A percentile compares a stretch with the other conserved stretches of the same genome.
These are phyloP conservation scores for Solanum microdontum DNA, from an alignment of 257 asterid species.

Conservation along the genomic window DNA sequence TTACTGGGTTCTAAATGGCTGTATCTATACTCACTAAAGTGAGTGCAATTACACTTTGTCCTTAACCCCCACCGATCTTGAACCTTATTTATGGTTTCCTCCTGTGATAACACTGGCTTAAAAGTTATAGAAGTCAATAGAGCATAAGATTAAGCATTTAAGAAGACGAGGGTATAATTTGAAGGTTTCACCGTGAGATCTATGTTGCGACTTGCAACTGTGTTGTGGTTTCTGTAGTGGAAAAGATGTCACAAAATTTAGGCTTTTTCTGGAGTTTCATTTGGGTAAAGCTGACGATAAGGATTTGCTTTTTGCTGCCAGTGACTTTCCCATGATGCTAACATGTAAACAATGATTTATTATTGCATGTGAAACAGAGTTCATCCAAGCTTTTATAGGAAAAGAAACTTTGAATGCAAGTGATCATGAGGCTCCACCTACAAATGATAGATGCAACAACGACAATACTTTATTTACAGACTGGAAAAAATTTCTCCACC, in stretches of 20 bases:
- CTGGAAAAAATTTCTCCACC: neutral
- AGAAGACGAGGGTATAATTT: neutral
- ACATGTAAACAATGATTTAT: neutral
- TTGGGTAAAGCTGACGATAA: neutral
- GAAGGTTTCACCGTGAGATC: neutral
- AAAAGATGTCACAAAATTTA: neutral
- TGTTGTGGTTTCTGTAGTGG: neutral
- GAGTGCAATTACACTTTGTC: neutral
- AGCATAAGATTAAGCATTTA: neutral
- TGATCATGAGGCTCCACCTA: neutral
- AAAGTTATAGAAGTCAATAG: neutral
- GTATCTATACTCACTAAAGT: neutral
- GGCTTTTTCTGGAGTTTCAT: neutral
- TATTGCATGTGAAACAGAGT: neutral
- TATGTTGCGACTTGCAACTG: neutral
- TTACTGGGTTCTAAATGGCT: neutral
- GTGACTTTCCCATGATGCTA: neutral
- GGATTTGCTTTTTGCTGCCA: neutral
- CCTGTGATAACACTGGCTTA: neutral
- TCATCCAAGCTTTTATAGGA: neutral
- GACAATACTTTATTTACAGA: neutral
- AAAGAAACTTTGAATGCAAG: neutral
- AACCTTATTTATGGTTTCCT: neutral
- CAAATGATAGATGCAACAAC: neutral
- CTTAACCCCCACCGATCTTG: neutral